These are phyloP conservation scores for Corylus avellana DNA, from an alignment of 306 rosid genomes.

Conservation along the genomic window DNA sequence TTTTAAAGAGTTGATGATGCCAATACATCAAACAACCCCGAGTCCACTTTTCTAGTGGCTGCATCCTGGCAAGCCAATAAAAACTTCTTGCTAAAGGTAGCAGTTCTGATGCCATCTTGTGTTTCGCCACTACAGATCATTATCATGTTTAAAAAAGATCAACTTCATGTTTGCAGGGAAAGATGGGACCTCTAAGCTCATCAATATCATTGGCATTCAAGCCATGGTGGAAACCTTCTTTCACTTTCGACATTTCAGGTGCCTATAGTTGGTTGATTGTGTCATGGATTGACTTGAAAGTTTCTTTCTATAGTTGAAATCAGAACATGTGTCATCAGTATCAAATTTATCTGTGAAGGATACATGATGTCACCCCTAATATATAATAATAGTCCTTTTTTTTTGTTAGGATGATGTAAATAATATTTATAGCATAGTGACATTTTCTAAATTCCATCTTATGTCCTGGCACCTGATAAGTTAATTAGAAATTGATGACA, in stretches of 20 bases:
- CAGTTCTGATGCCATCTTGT: slow-evolving; percentile 24
- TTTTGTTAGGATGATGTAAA: slow-evolving; percentile 10
- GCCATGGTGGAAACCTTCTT: slow-evolving; percentile 99
- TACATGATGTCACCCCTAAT: neutral
- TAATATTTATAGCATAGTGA: neutral
- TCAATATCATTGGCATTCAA: slow-evolving; percentile 76
- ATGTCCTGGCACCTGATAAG: neutral
- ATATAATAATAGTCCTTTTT: too few species aligned
- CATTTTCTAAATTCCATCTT: neutral
- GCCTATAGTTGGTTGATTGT: slow-evolving; percentile 15
- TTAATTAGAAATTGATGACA: neutral
- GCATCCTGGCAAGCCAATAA: slow-evolving; percentile 99
- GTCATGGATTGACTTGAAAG: neutral
- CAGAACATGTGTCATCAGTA: neutral
- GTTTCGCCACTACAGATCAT: slow-evolving; percentile 6
- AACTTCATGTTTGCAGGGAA: slow-evolving; percentile 58
- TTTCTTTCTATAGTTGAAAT: neutral
- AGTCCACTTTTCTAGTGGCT: slow-evolving; percentile 83
- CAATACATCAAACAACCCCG: slow-evolving; percentile 49
- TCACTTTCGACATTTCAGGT: slow-evolving; percentile 91
- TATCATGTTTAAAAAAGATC: slow-evolving; percentile 32
- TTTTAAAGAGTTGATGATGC: slow-evolving; percentile 63
- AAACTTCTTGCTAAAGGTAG: slow-evolving; percentile 85
- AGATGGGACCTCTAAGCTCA: slow-evolving; percentile 77
- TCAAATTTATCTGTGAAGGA: too few species aligned